Evolutionary conservation across 164 flowering plant species (phyloP).

Genomic region (Umbilicus rupestris): DNA sequence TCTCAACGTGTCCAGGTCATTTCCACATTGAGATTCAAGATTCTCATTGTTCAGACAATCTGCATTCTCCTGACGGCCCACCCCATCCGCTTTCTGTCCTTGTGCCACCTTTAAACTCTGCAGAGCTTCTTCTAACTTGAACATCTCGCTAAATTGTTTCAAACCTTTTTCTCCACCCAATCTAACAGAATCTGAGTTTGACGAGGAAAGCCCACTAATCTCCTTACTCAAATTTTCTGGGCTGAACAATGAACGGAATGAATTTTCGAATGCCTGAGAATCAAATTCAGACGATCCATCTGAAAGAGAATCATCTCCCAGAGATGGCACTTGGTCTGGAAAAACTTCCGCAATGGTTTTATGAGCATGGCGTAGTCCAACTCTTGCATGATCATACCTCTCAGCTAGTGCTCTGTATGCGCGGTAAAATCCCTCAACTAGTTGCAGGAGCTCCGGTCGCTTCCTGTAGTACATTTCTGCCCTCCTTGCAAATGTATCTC

Average conservation of each 20-base stretch:
- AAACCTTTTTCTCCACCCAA: slow-evolving; percentile 31
- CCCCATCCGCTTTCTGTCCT: neutral
- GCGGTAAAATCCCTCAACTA: slow-evolving; percentile 87
- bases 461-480: slow-evolving; percentile 97
- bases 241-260: slow-evolving; percentile 24
- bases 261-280: slow-evolving; percentile 47
- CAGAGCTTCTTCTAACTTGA: slow-evolving; percentile 23
- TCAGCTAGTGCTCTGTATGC: slow-evolving; percentile 94
- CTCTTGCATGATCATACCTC: slow-evolving; percentile 81
- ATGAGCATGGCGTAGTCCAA: slow-evolving; percentile 81
- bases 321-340: slow-evolving; percentile 57
- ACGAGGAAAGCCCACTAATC: slow-evolving; percentile 24
- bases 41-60: slow-evolving; percentile 17
- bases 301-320: slow-evolving; percentile 45
- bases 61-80: slow-evolving; percentile 16
- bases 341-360: slow-evolving; percentile 73
- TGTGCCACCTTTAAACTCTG: slow-evolving; percentile 15
- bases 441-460: slow-evolving; percentile 90
- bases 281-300: slow-evolving; percentile 36
- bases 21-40: slow-evolving; percentile 26
- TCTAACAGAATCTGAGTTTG: slow-evolving; percentile 10
- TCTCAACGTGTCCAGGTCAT: slow-evolving; percentile 33
- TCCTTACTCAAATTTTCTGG: slow-evolving; percentile 46
- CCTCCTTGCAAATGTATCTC: slow-evolving; percentile 89
- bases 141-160: slow-evolving; percentile 50